A percentile compares a stretch with the other conserved stretches of the same genome.
Evolutionary conservation across 73 alveolate genomes (phyloP).

Genomic region (Paramecium bursaria): DNA sequence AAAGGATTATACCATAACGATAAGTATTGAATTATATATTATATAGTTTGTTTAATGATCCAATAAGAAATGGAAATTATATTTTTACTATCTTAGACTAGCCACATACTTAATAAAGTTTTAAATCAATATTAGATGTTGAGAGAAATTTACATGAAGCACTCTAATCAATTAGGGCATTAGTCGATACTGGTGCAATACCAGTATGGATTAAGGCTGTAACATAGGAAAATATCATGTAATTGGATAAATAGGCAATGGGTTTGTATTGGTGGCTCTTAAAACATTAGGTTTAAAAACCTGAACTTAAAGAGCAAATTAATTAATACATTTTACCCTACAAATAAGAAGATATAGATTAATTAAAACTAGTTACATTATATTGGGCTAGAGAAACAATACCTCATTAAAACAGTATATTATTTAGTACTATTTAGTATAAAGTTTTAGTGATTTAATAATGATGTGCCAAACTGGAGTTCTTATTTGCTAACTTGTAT

Average conservation of each 20-base stretch:
- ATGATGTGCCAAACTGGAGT: constrained; percentile 22
- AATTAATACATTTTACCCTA: constrained; percentile 19
- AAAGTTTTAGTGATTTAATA: constrained; percentile 34
- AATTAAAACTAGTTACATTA: constrained; percentile 14
- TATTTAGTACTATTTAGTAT: not conserved
- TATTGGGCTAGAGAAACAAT: constrained; percentile 28
- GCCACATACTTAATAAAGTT: not conserved
- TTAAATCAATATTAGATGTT: constrained; percentile 44
- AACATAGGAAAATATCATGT: not conserved
- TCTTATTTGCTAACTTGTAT: not conserved
- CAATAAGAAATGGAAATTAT: constrained; percentile 47
- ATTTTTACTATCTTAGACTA: not conserved
- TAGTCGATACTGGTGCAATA: constrained; percentile 44
- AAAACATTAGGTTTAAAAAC: not conserved
- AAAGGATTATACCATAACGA: constrained; percentile 28
- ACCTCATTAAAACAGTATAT: not conserved
- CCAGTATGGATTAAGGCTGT: constrained; percentile 45
- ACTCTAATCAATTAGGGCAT: not conserved
- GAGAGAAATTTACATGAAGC: constrained; percentile 14
- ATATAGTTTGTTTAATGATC: constrained; percentile 54
- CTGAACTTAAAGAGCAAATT: not conserved
- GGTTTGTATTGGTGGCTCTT: constrained; percentile 61
- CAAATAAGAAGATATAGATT: constrained; percentile 48
- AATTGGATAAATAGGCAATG: constrained; percentile 34
- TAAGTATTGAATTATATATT: not conserved